Percentiles rank a stretch among this genome's conserved stretches.
phyloP scores from a whole-genome alignment of 2,329 filamentous ascomycete species.

The Aspergillus niger region DNA sequence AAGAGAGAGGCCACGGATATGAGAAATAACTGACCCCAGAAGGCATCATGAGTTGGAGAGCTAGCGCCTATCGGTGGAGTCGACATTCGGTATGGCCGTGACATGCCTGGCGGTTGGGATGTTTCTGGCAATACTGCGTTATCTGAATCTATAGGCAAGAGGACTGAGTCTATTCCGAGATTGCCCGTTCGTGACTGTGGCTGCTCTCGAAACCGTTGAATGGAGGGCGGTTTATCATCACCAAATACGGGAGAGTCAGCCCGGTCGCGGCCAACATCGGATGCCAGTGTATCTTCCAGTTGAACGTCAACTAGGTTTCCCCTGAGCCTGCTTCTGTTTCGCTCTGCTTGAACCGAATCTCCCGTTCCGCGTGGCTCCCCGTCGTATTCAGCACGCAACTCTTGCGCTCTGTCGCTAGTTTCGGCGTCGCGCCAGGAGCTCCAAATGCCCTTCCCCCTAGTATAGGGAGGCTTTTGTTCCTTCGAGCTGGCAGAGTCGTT shows the following conservation, averaged over 20 bases:
- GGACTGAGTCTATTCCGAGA: slow-evolving; percentile 41
- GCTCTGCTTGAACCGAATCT: slow-evolving; percentile 26
- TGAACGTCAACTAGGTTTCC: slow-evolving; percentile 80
- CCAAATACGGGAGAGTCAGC: slow-evolving; percentile 41
- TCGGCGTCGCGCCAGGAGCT: slow-evolving; percentile 60
- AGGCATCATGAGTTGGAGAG: slow-evolving; percentile 79
- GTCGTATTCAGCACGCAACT: slow-evolving; percentile 37
- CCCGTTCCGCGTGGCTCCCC: slow-evolving; percentile 42
- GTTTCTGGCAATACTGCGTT: slow-evolving; percentile 51
- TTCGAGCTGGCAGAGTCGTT: slow-evolving; percentile 55
- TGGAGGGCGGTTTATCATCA: slow-evolving; percentile 55
- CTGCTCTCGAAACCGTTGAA: slow-evolving; percentile 57
- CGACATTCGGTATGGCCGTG: slow-evolving; percentile 57
- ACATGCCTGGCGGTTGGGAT: slow-evolving; percentile 51
- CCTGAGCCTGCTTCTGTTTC: slow-evolving; percentile 59
- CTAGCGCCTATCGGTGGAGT: slow-evolving; percentile 64
- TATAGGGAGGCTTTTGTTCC: slow-evolving; percentile 40
- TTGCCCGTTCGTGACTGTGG: slow-evolving; percentile 43
- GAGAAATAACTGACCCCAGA: slow-evolving; percentile 88
- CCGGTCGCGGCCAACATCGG: slow-evolving; percentile 46
- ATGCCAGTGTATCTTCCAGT: slow-evolving; percentile 65
- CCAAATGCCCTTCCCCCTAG: slow-evolving; percentile 54
- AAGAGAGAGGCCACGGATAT: slow-evolving; percentile 82
- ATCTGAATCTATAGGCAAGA: slow-evolving; percentile 55
- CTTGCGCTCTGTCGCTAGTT: slow-evolving; percentile 42